Evolutionary conservation across 2,329 filamentous ascomycete species (phyloP), one percentile per base, ranked within the genome.

Genomic region (Ophiostoma ulmi): DNA sequence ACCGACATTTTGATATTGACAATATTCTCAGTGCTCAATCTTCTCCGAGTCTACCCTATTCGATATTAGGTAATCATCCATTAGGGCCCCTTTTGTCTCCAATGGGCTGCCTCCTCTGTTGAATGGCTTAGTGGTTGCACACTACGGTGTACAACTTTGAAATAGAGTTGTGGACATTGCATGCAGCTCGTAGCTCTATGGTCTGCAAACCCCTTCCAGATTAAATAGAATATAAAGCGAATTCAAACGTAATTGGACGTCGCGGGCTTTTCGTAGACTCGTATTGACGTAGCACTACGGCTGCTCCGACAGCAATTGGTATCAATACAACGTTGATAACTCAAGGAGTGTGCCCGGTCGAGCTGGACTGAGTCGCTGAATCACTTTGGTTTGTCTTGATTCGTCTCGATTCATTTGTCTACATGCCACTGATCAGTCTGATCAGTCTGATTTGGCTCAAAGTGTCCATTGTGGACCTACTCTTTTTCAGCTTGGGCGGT

Each of bases 401-500:
- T 8, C 44, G 14, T 48, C 44, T 58, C 10, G 22, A 58, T 22
- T 31, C 52, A 22, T 58, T 58, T 58, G n/a, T 58, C 52, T 58
- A 58, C 52, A 58, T 58, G n/a, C 44, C 22, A 26, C n/a, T 58
- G 52, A 26, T 58, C 52, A 22, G 52, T 58, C 52, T 58, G 52
- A 58, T 58, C 52, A 11, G 39, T 41, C 39, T 44, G 8, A 14
- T 44, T 10, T 58, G 52, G 52, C n/a, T 13, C 1, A 7, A 58
- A 20, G 44, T 26, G 52, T 8, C n/a, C 22, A n/a, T 58, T 22
- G 52, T 8, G 26, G 58, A 35, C 26, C 58, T 26, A 63, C 26
- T 63, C 58, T 63, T 63, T 63, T 63, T 63, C 58, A 35, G 58
- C 58, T 63, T 63, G 58, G 26, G 22, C 26, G 58, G 58, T 35